Evolutionary conservation across 306 rosid species (phyloP).

Genomic region (Astragalus glycyphyllos): DNA sequence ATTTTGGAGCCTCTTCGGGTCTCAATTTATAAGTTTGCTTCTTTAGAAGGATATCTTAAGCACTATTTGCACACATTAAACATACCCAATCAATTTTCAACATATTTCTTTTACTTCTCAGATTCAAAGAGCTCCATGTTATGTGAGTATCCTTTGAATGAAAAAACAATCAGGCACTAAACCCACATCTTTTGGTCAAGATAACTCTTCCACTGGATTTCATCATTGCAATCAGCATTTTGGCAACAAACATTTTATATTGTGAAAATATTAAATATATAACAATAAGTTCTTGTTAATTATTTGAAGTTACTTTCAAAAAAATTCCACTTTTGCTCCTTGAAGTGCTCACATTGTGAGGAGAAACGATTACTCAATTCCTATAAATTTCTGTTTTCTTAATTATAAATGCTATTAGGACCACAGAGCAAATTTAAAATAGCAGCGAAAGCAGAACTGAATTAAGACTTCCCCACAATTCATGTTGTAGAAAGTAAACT

Average conservation of each 20-base stretch:
- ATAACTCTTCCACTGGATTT: neutral
- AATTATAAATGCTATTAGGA: conserved; percentile 13
- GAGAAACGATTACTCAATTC: too few relatives aligned
- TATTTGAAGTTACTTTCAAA: too few relatives aligned
- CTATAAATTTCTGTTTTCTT: neutral
- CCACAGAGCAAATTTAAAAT: neutral
- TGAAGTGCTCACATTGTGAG: too few relatives aligned
- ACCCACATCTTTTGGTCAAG: conserved; percentile 1
- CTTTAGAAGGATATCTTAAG: neutral
- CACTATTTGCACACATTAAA: neutral
- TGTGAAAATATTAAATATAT: too few relatives aligned
- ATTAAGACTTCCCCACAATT: neutral
- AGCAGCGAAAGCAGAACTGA: neutral
- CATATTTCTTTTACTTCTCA: conserved; percentile 15
- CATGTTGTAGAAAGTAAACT: neutral
- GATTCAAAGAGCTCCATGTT: neutral
- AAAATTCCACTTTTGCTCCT: too few relatives aligned
- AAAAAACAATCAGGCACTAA: neutral
- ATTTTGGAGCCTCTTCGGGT: neutral
- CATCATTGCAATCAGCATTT: neutral
- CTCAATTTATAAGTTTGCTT: neutral
- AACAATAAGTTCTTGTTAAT: too few relatives aligned
- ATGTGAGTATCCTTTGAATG: neutral
- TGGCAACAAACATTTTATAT: too few relatives aligned
- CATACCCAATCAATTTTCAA: neutral